phyloP scores from a whole-genome alignment of 106 monocot genomes.

The Dactylorhiza incarnata region DNA sequence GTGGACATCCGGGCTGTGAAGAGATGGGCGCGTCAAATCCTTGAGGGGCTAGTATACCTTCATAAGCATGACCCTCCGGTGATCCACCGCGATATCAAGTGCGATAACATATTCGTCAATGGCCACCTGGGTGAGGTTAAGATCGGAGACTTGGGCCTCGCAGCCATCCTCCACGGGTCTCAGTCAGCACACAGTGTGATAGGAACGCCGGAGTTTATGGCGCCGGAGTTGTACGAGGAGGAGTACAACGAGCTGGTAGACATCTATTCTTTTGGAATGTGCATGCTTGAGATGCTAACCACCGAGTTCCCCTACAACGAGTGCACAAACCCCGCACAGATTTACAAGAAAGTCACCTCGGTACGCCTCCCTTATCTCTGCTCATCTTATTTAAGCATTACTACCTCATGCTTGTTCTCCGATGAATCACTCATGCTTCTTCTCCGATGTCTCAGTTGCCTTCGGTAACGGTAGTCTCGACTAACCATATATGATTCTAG shows the following conservation, averaged over 20 bases:
- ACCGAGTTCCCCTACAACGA: constrained; percentile 90
- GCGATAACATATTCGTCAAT: constrained; percentile 94
- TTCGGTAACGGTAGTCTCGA: background rate
- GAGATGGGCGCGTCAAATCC: constrained; percentile 79
- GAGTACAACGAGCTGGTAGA: constrained; percentile 92
- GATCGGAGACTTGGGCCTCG: constrained; percentile 95
- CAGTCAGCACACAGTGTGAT: constrained; percentile 84
- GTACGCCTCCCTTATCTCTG: constrained; percentile 10
- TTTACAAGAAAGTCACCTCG: constrained; percentile 93
- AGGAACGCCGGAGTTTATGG: constrained; percentile 99
- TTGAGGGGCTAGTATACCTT: constrained; percentile 71
- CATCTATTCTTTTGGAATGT: constrained; percentile 96
- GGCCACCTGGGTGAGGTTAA: constrained; percentile 95
- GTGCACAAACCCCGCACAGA: constrained; percentile 96
- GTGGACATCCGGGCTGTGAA: constrained; percentile 70
- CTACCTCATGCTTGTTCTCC: too few relatives aligned
- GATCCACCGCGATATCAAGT: constrained; percentile 95
- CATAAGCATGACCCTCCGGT: constrained; percentile 81
- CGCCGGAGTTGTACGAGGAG: constrained; percentile 98
- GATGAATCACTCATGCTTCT: too few relatives aligned
- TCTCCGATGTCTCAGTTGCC: too few relatives aligned
- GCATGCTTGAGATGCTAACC: constrained; percentile 93
- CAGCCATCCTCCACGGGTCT: constrained; percentile 67
- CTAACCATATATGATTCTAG: too few relatives aligned
- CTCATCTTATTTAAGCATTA: too few relatives aligned